phyloP scores from a whole-genome alignment of 352 stramenopile genomes.

The Phytophthora fragariae region DNA sequence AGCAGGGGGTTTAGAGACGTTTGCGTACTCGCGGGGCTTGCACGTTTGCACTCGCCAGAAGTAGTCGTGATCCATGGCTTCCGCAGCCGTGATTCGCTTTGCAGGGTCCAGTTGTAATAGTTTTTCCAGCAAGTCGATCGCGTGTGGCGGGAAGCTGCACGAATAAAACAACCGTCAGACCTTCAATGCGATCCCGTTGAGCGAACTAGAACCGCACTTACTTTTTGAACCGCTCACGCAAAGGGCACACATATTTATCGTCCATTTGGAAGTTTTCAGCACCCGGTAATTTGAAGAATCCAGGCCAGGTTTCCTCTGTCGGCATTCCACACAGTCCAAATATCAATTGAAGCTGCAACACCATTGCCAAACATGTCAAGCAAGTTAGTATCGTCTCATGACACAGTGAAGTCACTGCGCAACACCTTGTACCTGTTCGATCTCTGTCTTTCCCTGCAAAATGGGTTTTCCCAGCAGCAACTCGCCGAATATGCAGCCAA shows the following conservation, averaged over 20 bases:
- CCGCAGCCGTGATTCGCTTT: conserved; percentile 93
- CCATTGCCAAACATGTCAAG: neutral
- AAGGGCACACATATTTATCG: conserved; percentile 77
- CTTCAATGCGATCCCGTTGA: neutral
- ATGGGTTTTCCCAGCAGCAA: conserved; percentile 83
- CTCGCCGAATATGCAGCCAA: conserved; percentile 90
- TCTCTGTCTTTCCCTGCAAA: conserved; percentile 83
- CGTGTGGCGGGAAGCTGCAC: conserved; percentile 74
- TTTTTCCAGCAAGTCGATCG: conserved; percentile 93
- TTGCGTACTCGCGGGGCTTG: conserved; percentile 81
- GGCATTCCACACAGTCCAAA: conserved; percentile 82
- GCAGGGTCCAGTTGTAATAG: conserved; percentile 96
- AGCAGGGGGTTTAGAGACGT: neutral
- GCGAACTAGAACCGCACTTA: conserved; percentile 34
- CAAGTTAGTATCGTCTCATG: conserved; percentile 1
- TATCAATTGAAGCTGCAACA: conserved; percentile 71
- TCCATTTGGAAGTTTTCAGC: conserved; percentile 76
- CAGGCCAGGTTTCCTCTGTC: conserved; percentile 83
- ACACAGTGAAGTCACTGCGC: neutral
- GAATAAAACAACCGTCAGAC: neutral
- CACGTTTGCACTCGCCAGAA: conserved; percentile 93
- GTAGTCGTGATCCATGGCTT: conserved; percentile 97
- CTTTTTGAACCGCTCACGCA: conserved; percentile 87
- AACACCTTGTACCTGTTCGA: conserved; percentile 68
- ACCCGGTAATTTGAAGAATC: conserved; percentile 77